Evolutionary conservation across 2,329 filamentous ascomycete species (phyloP), one percentile per base, ranked within the genome.

Genomic region (Diaporthe sp.): DNA sequence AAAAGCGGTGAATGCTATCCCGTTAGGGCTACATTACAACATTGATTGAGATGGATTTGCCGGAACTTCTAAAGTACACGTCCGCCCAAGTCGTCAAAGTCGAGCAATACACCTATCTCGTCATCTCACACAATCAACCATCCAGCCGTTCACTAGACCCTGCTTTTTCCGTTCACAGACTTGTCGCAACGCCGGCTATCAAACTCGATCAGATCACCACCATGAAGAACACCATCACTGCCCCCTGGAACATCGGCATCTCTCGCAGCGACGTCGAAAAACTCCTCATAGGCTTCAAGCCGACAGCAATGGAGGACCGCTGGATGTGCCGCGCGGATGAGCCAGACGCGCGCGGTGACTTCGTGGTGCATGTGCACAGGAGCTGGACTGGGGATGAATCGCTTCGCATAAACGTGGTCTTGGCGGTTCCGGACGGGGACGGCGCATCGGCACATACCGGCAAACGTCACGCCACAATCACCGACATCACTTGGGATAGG

Each of bases 311-410:
- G 62, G 62, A 67, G 28, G 62, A 67, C 62, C 62, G 62, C 28
- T 67, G 62, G 62, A 37, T 37, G 62, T 51, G 62, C 62, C 62
- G 44, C 42, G 62, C 62, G 44, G 44, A 37, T 51, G 42, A 44
- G 44, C 62, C 62, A n/a, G 44, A 67, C 44, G 62, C 44, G 62
- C 44, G 44, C 28, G 62, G 62, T 31, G 62, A 37, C 39, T 67
- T 67, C 8, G 62, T 67, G 9, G 44, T 67, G 62, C 62, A 67
- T 5, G 19, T 67, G 44, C 44, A 67, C 62, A 67, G 62, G 44
- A 67, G 62, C 62, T 67, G 62, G 62, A 67, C 62, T 17, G 44
- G 62, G 62, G 62, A 67, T 19, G 62, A 67, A 25, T 19, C 31
- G 62, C 4, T 67, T 67, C 62, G 62, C 62, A 51, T 67, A 44